phyloP scores from a whole-genome alignment of 495 filamentous ascomycete genomes.

The Saxophila tyrrhenica region DNA sequence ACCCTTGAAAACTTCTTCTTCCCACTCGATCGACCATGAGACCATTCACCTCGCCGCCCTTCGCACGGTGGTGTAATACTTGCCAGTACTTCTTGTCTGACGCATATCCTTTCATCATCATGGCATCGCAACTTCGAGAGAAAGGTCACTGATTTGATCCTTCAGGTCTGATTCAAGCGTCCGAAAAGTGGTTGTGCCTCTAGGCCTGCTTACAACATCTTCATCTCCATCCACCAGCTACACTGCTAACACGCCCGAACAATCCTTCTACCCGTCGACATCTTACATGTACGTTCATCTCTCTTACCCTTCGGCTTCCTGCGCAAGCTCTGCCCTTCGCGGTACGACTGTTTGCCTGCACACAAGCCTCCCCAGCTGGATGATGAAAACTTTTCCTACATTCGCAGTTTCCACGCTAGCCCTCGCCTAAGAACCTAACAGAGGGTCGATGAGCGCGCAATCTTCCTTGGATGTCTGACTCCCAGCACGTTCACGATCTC shows the following conservation, averaged over 20 bases:
- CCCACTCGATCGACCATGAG: conserved; percentile 88
- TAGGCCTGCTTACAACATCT: too few relatives aligned
- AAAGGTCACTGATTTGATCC: neutral
- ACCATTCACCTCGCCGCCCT: conserved; percentile 57
- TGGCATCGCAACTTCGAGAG: neutral
- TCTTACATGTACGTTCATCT: too few relatives aligned
- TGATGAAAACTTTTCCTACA: conserved; percentile 47
- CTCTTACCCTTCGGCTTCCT: too few relatives aligned
- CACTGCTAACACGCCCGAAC: too few relatives aligned
- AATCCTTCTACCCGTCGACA: too few relatives aligned
- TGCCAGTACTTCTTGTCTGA: conserved; percentile 98
- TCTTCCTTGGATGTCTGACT: conserved; percentile 60
- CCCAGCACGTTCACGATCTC: neutral
- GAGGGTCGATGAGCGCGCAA: conserved; percentile 41
- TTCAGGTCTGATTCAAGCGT: neutral
- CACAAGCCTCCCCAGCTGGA: conserved; percentile 19
- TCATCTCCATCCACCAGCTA: too few relatives aligned
- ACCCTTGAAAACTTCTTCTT: conserved; percentile 72
- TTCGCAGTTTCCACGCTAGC: conserved; percentile 63
- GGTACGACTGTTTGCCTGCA: neutral
- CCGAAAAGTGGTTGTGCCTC: neutral
- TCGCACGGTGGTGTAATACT: conserved; percentile 75
- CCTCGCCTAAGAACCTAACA: conserved; percentile 43
- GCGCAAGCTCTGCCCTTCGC: neutral
- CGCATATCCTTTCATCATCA: conserved; percentile 11